Conservation (phyloP, 352 stramenopile genomes). For the Globisporangium emineosum region DNA sequence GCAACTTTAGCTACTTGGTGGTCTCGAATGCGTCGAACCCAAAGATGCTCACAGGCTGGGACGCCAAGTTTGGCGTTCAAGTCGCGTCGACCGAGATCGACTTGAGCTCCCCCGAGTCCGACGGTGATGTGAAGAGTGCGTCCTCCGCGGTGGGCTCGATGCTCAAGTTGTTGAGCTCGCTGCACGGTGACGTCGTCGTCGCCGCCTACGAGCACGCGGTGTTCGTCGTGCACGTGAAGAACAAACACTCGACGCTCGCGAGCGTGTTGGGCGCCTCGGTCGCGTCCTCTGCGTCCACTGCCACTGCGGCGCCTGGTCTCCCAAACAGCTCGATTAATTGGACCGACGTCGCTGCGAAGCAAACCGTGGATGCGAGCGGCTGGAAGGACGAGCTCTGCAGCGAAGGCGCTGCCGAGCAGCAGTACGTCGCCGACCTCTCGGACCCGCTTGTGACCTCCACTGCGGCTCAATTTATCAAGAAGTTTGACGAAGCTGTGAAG, state of each 20-base stretch:
- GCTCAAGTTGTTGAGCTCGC: constrained; percentile 43
- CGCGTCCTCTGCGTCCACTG: neutral
- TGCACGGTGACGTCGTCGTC: constrained; percentile 58
- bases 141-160: constrained; percentile 33
- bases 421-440: constrained; percentile 50
- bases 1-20: constrained; percentile 58
- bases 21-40: constrained; percentile 33
- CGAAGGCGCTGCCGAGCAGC: constrained; percentile 43
- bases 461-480: constrained; percentile 40
- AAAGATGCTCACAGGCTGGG: constrained; percentile 52
- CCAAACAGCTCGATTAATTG: constrained; percentile 49
- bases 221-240: constrained; percentile 65
- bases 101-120: constrained; percentile 20
- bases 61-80: constrained; percentile 73
- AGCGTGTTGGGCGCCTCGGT: constrained; percentile 60
- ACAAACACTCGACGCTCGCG: constrained; percentile 69
- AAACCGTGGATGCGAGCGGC: constrained; percentile 7
- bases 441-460: constrained; percentile 39
- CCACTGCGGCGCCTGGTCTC: constrained; percentile 24
- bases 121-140: constrained; percentile 20
- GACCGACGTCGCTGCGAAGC: constrained; percentile 33
- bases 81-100: constrained; percentile 53
- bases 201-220: constrained; percentile 56
- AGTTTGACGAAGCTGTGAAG: constrained; percentile 42
- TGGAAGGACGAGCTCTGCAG: constrained; percentile 54